These are phyloP conservation scores for Geopyxis carbonaria DNA, from an alignment of 495 filamentous ascomycete genomes.

Conservation along the genomic window DNA sequence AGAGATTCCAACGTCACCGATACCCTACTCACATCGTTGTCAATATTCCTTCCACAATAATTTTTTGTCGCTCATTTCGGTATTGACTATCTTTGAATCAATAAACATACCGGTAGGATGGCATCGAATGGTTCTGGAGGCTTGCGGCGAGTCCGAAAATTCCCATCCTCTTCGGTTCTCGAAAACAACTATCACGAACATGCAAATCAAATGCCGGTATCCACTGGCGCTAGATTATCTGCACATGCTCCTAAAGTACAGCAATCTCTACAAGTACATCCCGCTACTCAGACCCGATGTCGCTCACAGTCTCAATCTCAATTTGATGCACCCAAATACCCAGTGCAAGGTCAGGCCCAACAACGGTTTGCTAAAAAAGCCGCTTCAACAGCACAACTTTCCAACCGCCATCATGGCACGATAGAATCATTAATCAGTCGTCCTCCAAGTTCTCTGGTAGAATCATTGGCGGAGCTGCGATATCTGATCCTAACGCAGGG, in stretches of 20 bases:
- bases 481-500: constrained; percentile 23
- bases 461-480: constrained; percentile 20
- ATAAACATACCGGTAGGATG: too few species aligned
- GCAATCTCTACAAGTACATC: background rate
- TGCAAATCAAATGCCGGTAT: constrained; percentile 4
- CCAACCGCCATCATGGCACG: constrained; percentile 9
- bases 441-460: constrained; percentile 20
- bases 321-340: constrained; percentile 11
- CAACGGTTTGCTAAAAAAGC: constrained; percentile 18
- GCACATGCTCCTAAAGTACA: constrained; percentile 2
- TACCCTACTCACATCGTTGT: too few species aligned
- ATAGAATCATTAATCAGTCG: constrained; percentile 23
- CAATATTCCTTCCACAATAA: too few species aligned
- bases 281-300: constrained; percentile 9
- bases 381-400: constrained; percentile 12
- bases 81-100: too few species aligned
- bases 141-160: constrained; percentile 22
- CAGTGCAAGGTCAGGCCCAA: constrained; percentile 3
- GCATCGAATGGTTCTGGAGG: too few species aligned
- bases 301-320: constrained; percentile 19
- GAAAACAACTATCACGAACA: constrained; percentile 19
- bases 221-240: background rate
- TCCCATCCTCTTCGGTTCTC: constrained; percentile 17
- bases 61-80: too few species aligned
- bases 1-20: too few species aligned